Conservation (phyloP, 2,329 filamentous ascomycete species). For the Diplocarpon mali region DNA sequence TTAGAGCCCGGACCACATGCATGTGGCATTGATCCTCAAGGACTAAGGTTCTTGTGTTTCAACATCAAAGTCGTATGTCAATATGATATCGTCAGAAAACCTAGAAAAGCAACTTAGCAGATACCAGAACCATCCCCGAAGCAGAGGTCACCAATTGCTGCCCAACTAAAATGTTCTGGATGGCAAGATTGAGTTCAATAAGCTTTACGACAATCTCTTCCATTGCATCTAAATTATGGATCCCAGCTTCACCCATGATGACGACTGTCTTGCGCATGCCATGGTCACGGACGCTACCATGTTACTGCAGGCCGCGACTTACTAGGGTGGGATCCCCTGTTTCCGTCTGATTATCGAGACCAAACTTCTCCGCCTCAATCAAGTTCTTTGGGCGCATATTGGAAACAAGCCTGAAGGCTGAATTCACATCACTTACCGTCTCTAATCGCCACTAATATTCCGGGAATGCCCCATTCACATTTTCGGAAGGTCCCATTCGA, state of each 20-base stretch:
- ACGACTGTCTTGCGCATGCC: background rate
- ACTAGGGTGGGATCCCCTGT: constrained; percentile 9
- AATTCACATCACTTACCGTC: constrained; percentile 17
- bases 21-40: constrained; percentile 6
- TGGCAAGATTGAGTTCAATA: constrained; percentile 8
- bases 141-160: background rate
- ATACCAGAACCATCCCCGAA: too few relatives aligned
- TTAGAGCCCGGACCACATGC: constrained; percentile 12
- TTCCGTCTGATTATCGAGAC: constrained; percentile 19
- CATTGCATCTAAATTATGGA: constrained; percentile 16
- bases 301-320: constrained; percentile 19
- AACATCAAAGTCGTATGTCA: constrained; percentile 16
- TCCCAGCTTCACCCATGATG: constrained; percentile 8
- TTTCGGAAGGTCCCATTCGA: constrained; percentile 16
- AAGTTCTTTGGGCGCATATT: constrained; percentile 21
- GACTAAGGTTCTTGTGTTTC: constrained; percentile 17
- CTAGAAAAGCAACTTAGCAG: background rate
- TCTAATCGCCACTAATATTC: constrained; percentile 24
- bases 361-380: constrained; percentile 18
- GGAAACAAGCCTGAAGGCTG: constrained; percentile 14
- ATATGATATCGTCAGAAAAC: background rate
- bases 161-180: constrained; percentile 11
- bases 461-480: constrained; percentile 23
- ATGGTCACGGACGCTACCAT: constrained; percentile 15
- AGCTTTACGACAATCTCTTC: constrained; percentile 25